phyloP scores from a whole-genome alignment of 1,284 basidiomycete genomes.

The Cutaneotrichosporon sp. region DNA sequence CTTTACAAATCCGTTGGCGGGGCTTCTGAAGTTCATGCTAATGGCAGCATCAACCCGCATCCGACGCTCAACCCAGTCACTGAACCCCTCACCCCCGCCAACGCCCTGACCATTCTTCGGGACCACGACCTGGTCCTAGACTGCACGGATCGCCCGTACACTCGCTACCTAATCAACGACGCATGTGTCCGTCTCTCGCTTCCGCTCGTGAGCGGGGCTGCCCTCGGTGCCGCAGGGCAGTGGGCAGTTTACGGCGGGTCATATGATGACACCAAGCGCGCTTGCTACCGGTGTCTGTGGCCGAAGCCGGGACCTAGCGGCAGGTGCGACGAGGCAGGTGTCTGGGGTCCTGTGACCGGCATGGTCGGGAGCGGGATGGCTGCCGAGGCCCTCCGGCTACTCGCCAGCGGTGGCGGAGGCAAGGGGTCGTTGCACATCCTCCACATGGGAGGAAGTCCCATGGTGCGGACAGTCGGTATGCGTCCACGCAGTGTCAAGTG shows the following conservation, averaged over 20 bases:
- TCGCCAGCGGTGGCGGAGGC: slow-evolving; percentile 68
- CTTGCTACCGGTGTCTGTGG: slow-evolving; percentile 94
- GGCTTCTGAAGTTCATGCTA: not conserved
- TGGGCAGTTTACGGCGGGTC: slow-evolving; percentile 67
- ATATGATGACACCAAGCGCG: slow-evolving; percentile 58
- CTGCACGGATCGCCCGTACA: slow-evolving; percentile 91
- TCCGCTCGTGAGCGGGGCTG: slow-evolving; percentile 88
- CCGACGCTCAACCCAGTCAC: slow-evolving; percentile 60
- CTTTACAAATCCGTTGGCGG: not conserved
- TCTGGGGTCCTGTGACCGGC: slow-evolving; percentile 86
- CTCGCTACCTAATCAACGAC: slow-evolving; percentile 93
- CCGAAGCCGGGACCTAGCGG: slow-evolving; percentile 61
- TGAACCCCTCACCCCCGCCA: slow-evolving; percentile 61
- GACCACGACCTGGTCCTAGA: slow-evolving; percentile 80
- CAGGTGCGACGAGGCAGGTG: slow-evolving; percentile 85
- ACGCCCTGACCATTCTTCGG: slow-evolving; percentile 63
- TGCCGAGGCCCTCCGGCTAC: slow-evolving; percentile 78
- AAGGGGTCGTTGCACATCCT: slow-evolving; percentile 37
- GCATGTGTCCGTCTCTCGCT: slow-evolving; percentile 69
- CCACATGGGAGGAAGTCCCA: slow-evolving; percentile 52
- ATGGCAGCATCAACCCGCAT: slow-evolving; percentile 67
- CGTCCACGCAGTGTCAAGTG: slow-evolving; percentile 58
- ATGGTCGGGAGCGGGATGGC: slow-evolving; percentile 91
- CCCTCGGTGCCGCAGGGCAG: slow-evolving; percentile 88
- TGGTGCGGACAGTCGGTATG: slow-evolving; percentile 79